phyloP scores from a whole-genome alignment of 805 yeast genomes.

The Myxozyma udenii region DNA sequence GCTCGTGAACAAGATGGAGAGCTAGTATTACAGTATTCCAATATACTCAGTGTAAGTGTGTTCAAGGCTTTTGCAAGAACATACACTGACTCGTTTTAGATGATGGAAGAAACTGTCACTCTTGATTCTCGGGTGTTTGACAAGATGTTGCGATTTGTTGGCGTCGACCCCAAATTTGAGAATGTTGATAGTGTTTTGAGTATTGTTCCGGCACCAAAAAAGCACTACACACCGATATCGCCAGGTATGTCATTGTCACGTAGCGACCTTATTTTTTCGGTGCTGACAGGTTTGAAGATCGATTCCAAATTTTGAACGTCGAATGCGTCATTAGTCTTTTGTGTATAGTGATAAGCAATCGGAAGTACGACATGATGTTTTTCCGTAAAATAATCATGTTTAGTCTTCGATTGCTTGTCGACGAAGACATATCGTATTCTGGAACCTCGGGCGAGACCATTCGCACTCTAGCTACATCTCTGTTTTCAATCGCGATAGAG shows the following conservation, averaged over 20 bases:
- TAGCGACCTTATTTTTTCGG: too few species aligned
- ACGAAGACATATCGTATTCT: not conserved
- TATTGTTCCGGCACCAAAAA: not conserved
- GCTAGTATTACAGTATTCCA: slow-evolving; percentile 5
- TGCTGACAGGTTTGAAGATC: too few species aligned
- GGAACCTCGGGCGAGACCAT: not conserved
- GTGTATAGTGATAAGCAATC: not conserved
- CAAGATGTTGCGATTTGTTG: slow-evolving; percentile 4
- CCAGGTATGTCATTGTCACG: not conserved
- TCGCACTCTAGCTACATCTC: not conserved
- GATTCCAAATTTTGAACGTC: slow-evolving; percentile 2
- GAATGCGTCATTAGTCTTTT: not conserved
- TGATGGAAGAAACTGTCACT: not conserved
- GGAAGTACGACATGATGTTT: not conserved
- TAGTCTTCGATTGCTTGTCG: slow-evolving; percentile 12
- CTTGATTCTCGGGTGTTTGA: not conserved
- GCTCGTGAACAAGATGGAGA: slow-evolving; percentile 15
- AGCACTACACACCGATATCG: not conserved
- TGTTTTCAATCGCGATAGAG: slow-evolving; percentile 1
- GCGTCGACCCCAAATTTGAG: not conserved
- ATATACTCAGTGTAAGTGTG: slow-evolving; percentile 3
- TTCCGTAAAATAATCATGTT: slow-evolving; percentile 5
- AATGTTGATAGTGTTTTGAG: not conserved
- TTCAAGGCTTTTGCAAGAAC: not conserved
- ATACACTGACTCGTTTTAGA: not conserved